These are phyloP conservation scores for Vitis vinifera DNA, from an alignment of 164 flowering plant species.

Conservation along the genomic window DNA sequence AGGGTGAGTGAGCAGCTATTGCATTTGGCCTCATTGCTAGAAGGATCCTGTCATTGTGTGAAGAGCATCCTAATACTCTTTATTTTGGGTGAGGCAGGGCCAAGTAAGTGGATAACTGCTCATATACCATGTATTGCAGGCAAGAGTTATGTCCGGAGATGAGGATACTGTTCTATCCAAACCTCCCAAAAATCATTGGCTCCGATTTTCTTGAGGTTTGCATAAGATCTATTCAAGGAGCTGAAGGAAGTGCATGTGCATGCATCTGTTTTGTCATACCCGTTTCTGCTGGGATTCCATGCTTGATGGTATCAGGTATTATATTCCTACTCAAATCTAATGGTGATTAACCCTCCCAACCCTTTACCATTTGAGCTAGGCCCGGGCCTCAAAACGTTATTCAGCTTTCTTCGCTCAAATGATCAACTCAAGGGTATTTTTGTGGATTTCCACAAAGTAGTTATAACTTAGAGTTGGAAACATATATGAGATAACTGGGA, in stretches of 20 bases:
- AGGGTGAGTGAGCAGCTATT: too few relatives aligned
- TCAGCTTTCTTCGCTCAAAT: too few relatives aligned
- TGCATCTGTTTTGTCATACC: conserved; percentile 84
- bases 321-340: not conserved
- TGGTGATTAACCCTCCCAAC: not conserved
- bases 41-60: not conserved
- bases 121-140: conserved; percentile 32
- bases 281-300: conserved; percentile 88
- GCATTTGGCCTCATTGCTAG: too few relatives aligned
- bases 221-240: conserved; percentile 67
- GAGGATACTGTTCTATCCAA: conserved; percentile 86
- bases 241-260: conserved; percentile 37
- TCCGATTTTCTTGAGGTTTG: conserved; percentile 72
- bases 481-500: too few relatives aligned
- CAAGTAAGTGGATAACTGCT: not conserved
- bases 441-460: too few relatives aligned
- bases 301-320: conserved; percentile 78
- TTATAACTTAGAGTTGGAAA: too few relatives aligned
- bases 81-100: not conserved
- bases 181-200: conserved; percentile 79
- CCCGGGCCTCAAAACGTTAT: too few relatives aligned
- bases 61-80: too few relatives aligned
- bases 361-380: too few relatives aligned
- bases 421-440: too few relatives aligned
- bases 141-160: conserved; percentile 91